Evolutionary conservation across 1,284 basidiomycete genomes (phyloP).

Genomic region (Exobasidium cylindrosporum): DNA sequence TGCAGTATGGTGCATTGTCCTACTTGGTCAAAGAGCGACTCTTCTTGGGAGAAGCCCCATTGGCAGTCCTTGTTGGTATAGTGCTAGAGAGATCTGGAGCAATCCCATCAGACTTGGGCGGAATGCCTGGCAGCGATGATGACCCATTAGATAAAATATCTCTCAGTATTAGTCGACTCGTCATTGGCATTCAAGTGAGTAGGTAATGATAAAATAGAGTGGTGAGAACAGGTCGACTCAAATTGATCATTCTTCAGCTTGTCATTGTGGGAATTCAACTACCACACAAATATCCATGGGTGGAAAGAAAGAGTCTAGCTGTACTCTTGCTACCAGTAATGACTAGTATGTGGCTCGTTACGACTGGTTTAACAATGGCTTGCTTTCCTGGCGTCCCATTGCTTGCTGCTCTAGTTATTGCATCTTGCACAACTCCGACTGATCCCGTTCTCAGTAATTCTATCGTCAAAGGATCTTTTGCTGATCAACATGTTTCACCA

Average conservation of each 20-base stretch:
- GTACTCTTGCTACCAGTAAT: constrained; percentile 40
- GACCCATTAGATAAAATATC: constrained; percentile 27
- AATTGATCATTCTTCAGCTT: neutral
- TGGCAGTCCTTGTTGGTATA: constrained; percentile 40
- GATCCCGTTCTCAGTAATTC: constrained; percentile 42
- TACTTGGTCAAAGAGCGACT: constrained; percentile 43
- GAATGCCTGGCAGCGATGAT: constrained; percentile 1
- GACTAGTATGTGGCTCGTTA: constrained; percentile 42
- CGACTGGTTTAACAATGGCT: constrained; percentile 30
- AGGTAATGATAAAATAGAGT: too few relatives aligned
- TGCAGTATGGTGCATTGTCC: constrained; percentile 37
- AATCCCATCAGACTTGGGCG: constrained; percentile 13
- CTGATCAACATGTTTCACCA: constrained; percentile 44
- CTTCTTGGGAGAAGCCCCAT: constrained; percentile 41
- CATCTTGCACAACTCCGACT: constrained; percentile 36
- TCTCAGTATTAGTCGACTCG: constrained; percentile 32
- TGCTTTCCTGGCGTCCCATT: constrained; percentile 33
- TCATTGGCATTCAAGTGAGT: constrained; percentile 40
- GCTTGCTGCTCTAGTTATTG: constrained; percentile 34
- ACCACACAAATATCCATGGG: constrained; percentile 38
- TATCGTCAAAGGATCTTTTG: constrained; percentile 47
- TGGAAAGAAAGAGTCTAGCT: constrained; percentile 28
- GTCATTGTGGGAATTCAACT: constrained; percentile 41
- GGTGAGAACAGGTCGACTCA: too few relatives aligned
- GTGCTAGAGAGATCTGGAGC: constrained; percentile 34